Conservation (phyloP, 306 rosid species). For the Cucumis melo region DNA sequence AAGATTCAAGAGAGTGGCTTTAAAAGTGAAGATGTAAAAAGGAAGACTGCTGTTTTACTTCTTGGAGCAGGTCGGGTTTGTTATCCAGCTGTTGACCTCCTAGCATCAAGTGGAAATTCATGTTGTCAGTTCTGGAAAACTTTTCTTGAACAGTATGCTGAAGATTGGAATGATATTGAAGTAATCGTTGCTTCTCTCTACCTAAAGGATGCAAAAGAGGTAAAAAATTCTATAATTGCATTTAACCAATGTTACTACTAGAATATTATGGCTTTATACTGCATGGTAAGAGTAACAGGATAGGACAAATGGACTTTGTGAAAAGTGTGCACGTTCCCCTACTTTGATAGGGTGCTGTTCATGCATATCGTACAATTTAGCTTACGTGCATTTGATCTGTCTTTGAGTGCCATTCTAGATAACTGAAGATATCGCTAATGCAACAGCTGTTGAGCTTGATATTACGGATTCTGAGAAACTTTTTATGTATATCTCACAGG, state of each 20-base stretch:
- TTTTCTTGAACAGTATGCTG: slow-evolving; percentile 37
- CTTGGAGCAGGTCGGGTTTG: slow-evolving; percentile 97
- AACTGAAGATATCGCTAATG: slow-evolving; percentile 64
- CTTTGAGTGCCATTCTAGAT: slow-evolving; percentile 23
- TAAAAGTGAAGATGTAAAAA: slow-evolving; percentile 30
- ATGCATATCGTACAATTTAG: slow-evolving; percentile 7
- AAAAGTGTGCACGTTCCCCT: neutral
- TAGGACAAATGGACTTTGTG: neutral
- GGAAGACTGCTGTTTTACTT: slow-evolving; percentile 59
- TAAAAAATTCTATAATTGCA: slow-evolving; percentile 5
- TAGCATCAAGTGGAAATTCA: slow-evolving; percentile 50
- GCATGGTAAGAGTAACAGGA: neutral
- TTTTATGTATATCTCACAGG: slow-evolving; percentile 52
- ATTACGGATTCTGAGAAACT: slow-evolving; percentile 47
- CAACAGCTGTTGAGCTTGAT: slow-evolving; percentile 67
- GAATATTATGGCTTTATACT: neutral
- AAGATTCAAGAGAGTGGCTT: slow-evolving; percentile 32
- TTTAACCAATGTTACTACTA: neutral
- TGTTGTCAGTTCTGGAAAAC: slow-evolving; percentile 31
- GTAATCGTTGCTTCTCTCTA: slow-evolving; percentile 88
- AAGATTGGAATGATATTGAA: slow-evolving; percentile 47
- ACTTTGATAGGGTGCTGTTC: slow-evolving; percentile 18
- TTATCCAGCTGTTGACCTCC: slow-evolving; percentile 74
- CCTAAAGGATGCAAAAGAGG: slow-evolving; percentile 85
- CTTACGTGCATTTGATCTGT: neutral